These are phyloP conservation scores for Alectoria sarmentosa DNA, from an alignment of 495 filamentous ascomycete species.

Conservation along the genomic window DNA sequence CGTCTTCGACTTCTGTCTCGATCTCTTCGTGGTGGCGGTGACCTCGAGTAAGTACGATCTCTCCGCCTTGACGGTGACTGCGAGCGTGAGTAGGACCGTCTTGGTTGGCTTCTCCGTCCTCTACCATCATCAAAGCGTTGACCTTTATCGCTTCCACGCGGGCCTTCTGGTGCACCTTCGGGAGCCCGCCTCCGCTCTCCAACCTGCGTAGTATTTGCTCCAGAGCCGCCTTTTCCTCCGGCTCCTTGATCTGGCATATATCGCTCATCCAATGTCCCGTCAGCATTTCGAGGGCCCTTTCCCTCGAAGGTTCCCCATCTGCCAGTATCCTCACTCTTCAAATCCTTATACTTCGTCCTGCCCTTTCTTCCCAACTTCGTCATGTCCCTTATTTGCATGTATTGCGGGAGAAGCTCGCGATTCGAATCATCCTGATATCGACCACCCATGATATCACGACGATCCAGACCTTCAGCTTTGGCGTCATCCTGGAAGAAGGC, in stretches of 20 bases:
- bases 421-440: constrained; percentile 71
- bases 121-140: constrained; percentile 25
- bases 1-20: constrained; percentile 19
- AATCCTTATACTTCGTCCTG: constrained; percentile 80
- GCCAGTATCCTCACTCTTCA: constrained; percentile 89
- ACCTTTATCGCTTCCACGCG: constrained; percentile 19
- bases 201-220: constrained; percentile 45
- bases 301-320: constrained; percentile 64
- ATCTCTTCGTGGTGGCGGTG: constrained; percentile 32
- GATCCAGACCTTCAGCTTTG: constrained; percentile 62
- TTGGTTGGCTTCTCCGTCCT: constrained; percentile 19
- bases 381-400: constrained; percentile 90
- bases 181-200: constrained; percentile 31
- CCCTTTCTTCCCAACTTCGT: constrained; percentile 91
- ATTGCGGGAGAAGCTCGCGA: constrained; percentile 77
- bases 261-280: constrained; percentile 54
- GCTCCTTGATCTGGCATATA: constrained; percentile 59
- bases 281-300: constrained; percentile 39
- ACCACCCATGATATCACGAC: constrained; percentile 74
- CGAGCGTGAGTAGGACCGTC: constrained; percentile 25
- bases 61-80: constrained; percentile 31
- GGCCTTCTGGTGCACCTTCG: constrained; percentile 23
- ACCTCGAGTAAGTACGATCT: constrained; percentile 24
- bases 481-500: constrained; percentile 87
- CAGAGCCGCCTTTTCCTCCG: constrained; percentile 38